Conservation (phyloP, 2,329 filamentous ascomycete species). For the Xylariales sp. region DNA sequence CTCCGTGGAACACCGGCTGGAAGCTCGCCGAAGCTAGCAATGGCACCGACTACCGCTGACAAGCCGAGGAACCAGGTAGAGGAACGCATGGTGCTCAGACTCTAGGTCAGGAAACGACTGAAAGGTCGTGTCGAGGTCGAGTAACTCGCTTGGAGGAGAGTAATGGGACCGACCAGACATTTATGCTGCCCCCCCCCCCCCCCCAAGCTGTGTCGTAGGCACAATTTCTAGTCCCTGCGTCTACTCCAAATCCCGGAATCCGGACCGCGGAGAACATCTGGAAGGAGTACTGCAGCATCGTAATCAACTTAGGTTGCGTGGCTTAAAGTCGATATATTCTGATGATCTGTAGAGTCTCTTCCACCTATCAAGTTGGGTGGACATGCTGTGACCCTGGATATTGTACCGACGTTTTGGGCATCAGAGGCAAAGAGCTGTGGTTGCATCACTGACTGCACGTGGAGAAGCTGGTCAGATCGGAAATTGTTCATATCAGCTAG, state of each 20-base stretch:
- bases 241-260: slow-evolving; percentile 3
- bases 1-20: slow-evolving; percentile 30
- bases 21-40: slow-evolving; percentile 20
- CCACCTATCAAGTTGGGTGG: slow-evolving; percentile 7
- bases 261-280: slow-evolving; percentile 1
- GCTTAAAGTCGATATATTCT: neutral
- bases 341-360: neutral
- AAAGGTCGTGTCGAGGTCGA: neutral
- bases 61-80: slow-evolving; percentile 17
- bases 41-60: slow-evolving; percentile 18
- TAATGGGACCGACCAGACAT: neutral
- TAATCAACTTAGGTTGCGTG: neutral
- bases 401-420: neutral
- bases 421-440: neutral
- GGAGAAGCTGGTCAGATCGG: slow-evolving; percentile 5
- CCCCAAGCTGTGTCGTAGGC: neutral
- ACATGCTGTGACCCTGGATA: neutral
- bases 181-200: neutral
- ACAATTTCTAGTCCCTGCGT: slow-evolving; percentile 5
- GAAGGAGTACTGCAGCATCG: neutral
- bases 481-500: neutral
- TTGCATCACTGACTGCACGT: neutral
- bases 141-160: neutral
- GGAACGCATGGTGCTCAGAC: slow-evolving; percentile 17
- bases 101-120: neutral